Evolutionary conservation across 257 asterid species (phyloP).

Genomic region (Linaria vulgaris): DNA sequence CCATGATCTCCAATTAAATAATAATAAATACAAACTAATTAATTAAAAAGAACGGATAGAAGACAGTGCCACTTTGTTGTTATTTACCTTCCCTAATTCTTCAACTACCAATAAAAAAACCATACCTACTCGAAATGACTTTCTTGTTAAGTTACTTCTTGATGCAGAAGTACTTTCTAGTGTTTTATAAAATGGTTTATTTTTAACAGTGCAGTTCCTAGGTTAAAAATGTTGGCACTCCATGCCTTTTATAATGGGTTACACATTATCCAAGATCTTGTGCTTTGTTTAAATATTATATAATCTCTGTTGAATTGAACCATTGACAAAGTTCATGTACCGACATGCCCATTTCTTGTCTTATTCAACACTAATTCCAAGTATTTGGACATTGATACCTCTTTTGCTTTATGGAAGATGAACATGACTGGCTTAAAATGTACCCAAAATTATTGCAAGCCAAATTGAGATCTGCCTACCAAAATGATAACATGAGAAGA

Average conservation of each 20-base stretch:
- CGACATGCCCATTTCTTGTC: constrained; percentile 35
- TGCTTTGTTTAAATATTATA: neutral
- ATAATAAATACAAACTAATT: neutral
- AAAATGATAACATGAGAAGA: no score
- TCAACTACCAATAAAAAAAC: constrained; percentile 18
- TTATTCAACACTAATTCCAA: neutral
- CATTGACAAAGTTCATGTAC: constrained; percentile 10
- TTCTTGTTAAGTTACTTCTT: constrained; percentile 34
- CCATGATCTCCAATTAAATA: neutral
- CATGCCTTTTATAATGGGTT: constrained; percentile 19
- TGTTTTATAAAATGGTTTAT: neutral
- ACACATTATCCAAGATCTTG: constrained; percentile 31
- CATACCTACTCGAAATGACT: constrained; percentile 35
- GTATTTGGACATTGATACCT: no score
- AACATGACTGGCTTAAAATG: neutral
- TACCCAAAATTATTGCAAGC: neutral
- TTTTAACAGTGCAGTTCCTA: constrained; percentile 27
- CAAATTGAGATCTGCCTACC: neutral
- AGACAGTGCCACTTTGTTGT: constrained; percentile 20
- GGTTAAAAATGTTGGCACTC: constrained; percentile 32
- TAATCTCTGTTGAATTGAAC: constrained; percentile 4
- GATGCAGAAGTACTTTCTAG: neutral
- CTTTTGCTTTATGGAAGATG: no score
- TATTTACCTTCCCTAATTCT: constrained; percentile 21
- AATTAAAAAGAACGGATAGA: neutral